Base-by-base conservation (phyloP, 495 filamentous ascomycete species). In the Neurospora discreta region DNA sequence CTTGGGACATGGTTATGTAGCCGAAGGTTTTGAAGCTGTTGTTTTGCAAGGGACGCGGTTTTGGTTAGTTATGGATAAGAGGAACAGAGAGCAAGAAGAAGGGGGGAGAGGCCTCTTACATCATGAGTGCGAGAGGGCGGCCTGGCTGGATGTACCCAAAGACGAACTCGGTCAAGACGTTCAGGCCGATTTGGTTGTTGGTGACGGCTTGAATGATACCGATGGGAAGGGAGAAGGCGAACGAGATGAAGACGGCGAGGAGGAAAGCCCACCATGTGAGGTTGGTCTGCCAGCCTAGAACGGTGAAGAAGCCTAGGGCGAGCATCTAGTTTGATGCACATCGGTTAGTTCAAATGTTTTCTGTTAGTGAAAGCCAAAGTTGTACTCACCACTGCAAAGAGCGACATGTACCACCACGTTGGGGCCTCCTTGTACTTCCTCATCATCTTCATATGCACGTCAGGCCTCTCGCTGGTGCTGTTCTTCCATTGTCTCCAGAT, bases 141-240 rank as follows among this genome's bases (percentile, higher is more conserved):
- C 90, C 90, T 2, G 90, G 86, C 71, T 90, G 82, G 30, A 90
- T 90, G 77, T 92, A 92, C 0, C 90, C 90, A 39, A 86, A 89
- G 68, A 93, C 82, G 72, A 92, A 92, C 79, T 92, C 90, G 4
- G 90, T 91, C 65, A 92, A 78, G 26, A 92, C 83, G 70, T 91
- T 91, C 36, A 91, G 77, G 36, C 89, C 90, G 70, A 90, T 90
- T 74, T 88, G 87, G 71, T 89, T 90, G 74, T 90, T 91, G 3
- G 89, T 91, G 41, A 90, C 81, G 1, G 90, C 90, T 73, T 90
- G 88, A 39, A 88, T 85, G 75, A 88, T 88, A 39, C 86, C 86
- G 67, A 87, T 86, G 4, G 87, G 86, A 30, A 89, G 74, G 8
- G 86, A 81, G 69, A 87, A 88, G 39, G 77, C 76, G 73, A 88